Evolutionary conservation across 1,284 basidiomycete species (phyloP).

Genomic region (Cutaneotrichosporon sp.): DNA sequence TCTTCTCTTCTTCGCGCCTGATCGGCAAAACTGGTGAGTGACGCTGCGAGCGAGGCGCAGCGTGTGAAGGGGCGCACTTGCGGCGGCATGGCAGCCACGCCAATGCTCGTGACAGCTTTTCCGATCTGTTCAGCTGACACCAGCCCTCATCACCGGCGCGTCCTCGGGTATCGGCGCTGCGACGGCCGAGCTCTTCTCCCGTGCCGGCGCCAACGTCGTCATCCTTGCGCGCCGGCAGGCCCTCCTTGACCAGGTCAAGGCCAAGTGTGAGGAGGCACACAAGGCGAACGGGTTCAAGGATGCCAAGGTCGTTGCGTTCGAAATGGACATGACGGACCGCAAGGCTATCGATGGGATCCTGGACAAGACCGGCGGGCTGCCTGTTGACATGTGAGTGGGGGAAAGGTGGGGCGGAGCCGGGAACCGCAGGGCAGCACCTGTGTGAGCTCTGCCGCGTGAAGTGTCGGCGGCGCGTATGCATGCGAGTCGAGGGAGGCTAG

Average conservation of each 20-base stretch:
- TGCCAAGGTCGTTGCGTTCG: slow-evolving; percentile 39
- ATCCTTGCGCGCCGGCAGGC: slow-evolving; percentile 44
- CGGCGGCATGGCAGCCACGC: not conserved
- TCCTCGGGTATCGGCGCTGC: slow-evolving; percentile 50
- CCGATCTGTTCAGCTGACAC: slow-evolving; percentile 11
- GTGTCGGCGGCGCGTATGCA: too few relatives aligned
- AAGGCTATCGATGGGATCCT: slow-evolving; percentile 33
- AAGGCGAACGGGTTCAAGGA: slow-evolving; percentile 28
- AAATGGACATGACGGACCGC: slow-evolving; percentile 45
- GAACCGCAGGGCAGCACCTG: not conserved
- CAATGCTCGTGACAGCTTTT: too few relatives aligned
- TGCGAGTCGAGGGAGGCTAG: not conserved
- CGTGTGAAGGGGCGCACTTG: not conserved
- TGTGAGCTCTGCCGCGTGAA: too few relatives aligned
- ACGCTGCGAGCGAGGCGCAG: not conserved
- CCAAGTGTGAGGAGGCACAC: slow-evolving; percentile 30
- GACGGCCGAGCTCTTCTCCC: slow-evolving; percentile 46
- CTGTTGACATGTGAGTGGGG: slow-evolving; percentile 45
- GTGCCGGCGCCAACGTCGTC: slow-evolving; percentile 44
- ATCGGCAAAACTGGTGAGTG: slow-evolving; percentile 39
- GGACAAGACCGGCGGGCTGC: slow-evolving; percentile 35
- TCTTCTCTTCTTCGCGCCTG: slow-evolving; percentile 24
- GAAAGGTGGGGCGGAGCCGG: not conserved
- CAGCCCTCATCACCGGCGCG: slow-evolving; percentile 49
- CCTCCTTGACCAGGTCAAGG: slow-evolving; percentile 41